Base-by-base conservation (phyloP, 192 early-diverging fungal species). In the Lunasporangiospora selenospora region DNA sequence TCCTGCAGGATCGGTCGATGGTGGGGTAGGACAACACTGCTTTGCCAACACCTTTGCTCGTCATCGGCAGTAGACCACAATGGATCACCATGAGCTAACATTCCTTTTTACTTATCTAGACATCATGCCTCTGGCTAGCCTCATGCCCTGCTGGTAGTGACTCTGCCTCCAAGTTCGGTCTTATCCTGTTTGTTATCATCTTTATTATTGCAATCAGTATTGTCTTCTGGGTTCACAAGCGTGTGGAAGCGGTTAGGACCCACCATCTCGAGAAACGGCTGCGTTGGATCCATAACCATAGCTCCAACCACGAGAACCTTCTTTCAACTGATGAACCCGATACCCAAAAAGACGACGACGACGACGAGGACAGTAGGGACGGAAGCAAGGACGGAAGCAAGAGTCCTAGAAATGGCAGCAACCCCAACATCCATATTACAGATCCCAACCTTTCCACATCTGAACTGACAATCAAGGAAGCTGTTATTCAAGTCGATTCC, bases 1-100 rank as follows among this genome's bases (percentile, higher is more conserved):
- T 41, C 81, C 79, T 7, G 58, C 73, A 3, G 86, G 83, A 43
- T 78, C 83, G 3, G 77, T 76, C 18, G 57, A 39, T 42, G 38
- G 43, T 43, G 64, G 65, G 5, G 62, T 65, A 65, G 24, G 59
- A 50, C 13, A 11, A 7, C 31, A 29, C 31, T 58, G 33, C n/a
- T 23, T 3, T 49, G 13, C 40, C 33, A 53, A 27, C 16, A 3
- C 8, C 2, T 32, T 29, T 52, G 31, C 40, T 33, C 15, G 2
- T 18, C 21, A 6, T 53, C 29, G 53, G 53, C 19, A 42, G n/a
- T n/a, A n/a, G 10, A 19, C 5, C 26, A 26, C 19, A 6, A 26
- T 27, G 6, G 15, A 19, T 47, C 37, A 5, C 27, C 23, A 6
- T 56, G 24, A 4, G 26, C 12, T 40, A 21, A 53, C 9, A 21